Evolutionary conservation across 2,329 filamentous ascomycete genomes (phyloP).

Genomic region (Chrysoporthe cubensis): DNA sequence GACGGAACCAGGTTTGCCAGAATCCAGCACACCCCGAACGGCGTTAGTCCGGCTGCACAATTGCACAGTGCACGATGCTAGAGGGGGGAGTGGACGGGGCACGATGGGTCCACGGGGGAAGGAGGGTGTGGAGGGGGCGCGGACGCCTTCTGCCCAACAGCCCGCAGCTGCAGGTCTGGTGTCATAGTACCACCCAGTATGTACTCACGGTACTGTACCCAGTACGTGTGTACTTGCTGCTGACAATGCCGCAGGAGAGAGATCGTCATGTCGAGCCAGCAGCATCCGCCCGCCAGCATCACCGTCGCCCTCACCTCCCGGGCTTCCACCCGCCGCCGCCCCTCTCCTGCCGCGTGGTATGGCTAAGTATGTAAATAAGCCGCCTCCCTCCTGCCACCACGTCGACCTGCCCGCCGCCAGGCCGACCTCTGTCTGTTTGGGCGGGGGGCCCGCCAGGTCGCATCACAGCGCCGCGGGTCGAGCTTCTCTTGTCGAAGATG

Average conservation of each 20-base stretch:
- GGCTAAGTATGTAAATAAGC: neutral
- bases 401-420: neutral
- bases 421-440: no score
- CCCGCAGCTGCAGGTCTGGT: no score
- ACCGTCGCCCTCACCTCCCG: neutral
- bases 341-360: neutral
- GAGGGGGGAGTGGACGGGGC: no score
- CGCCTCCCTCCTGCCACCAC: neutral
- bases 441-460: no score
- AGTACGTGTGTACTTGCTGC: no score
- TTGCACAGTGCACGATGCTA: neutral
- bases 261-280: neutral
- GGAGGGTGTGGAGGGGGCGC: neutral
- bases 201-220: neutral
- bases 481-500: neutral
- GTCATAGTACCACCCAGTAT: neutral
- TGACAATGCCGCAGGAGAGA: no score
- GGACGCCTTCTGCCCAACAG: neutral
- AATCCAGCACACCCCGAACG: neutral
- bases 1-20: neutral
- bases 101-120: no score
- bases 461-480: no score
- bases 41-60: neutral
- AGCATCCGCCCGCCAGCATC: neutral
- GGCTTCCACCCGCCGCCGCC: neutral